Percentiles rank a stretch among this genome's conserved stretches.
Conservation (phyloP, 176 grass and related monocot genomes). For the Hsuehochloa calcarea region DNA sequence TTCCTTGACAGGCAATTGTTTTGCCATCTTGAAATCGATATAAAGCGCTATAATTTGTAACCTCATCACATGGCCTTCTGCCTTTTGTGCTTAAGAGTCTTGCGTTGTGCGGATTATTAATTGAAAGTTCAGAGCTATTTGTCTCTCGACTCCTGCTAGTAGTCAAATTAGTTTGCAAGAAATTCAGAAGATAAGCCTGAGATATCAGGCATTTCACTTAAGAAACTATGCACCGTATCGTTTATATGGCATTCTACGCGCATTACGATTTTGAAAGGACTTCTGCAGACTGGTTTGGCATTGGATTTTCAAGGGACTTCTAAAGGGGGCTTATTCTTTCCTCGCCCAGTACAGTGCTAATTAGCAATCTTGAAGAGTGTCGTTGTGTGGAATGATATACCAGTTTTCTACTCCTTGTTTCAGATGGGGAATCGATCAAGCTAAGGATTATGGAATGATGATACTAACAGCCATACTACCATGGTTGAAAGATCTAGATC, state of each 20-base stretch:
- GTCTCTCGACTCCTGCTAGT: not conserved
- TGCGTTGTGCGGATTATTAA: slow-evolving; percentile 3
- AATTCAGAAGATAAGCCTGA: not conserved
- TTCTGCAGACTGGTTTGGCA: not conserved
- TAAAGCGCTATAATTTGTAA: slow-evolving; percentile 23
- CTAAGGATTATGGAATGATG: too few species aligned
- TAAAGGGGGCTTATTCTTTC: not conserved
- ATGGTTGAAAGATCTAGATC: too few species aligned
- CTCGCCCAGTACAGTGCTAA: not conserved
- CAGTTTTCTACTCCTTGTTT: too few species aligned
- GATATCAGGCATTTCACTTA: not conserved
- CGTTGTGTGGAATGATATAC: not conserved
- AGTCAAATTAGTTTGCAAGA: not conserved
- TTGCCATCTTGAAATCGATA: slow-evolving; percentile 13
- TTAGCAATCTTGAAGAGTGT: not conserved
- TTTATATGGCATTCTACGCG: not conserved
- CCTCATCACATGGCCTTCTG: not conserved
- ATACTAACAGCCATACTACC: too few species aligned
- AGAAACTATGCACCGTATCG: not conserved
- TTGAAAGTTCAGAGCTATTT: slow-evolving; percentile 13
- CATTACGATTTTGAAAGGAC: not conserved
- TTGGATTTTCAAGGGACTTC: not conserved
- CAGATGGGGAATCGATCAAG: too few species aligned
- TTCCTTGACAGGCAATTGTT: slow-evolving; percentile 16
- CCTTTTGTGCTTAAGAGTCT: not conserved